A percentile compares a stretch with the other conserved stretches of the same genome.
Evolutionary conservation across 345 rosid species (phyloP).

Genomic region (Xanthoceras sorbifolium): DNA sequence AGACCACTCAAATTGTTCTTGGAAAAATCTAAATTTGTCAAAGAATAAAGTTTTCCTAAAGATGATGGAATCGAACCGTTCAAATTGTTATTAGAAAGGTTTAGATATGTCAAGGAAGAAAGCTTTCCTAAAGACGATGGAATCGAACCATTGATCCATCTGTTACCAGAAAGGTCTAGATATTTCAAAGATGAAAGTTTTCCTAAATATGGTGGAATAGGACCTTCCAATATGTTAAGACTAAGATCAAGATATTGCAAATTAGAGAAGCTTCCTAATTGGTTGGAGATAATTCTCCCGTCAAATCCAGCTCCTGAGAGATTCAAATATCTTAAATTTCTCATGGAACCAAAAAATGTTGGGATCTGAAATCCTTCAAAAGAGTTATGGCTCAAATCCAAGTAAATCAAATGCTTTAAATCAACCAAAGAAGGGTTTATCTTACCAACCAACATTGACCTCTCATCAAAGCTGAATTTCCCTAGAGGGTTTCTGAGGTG

Average conservation of each 20-base stretch:
- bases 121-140: background rate
- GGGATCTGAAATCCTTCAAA: constrained; percentile 16
- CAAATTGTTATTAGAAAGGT: background rate
- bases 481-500: constrained; percentile 1
- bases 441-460: constrained; percentile 23
- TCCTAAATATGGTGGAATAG: background rate
- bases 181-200: background rate
- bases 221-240: background rate
- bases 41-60: background rate
- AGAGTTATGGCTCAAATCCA: constrained; percentile 26
- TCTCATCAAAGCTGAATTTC: background rate
- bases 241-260: background rate
- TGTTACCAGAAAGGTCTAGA: background rate
- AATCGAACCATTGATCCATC: background rate
- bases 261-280: constrained; percentile 12
- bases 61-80: background rate
- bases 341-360: constrained; percentile 8
- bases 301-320: background rate
- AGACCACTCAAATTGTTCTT: constrained; percentile 15
- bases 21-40: constrained; percentile 5
- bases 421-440: constrained; percentile 25
- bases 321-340: background rate
- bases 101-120: background rate
- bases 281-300: background rate
- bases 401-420: constrained; percentile 25